Evolutionary conservation across 805 yeast species (phyloP), one percentile per base, ranked within the genome.

Genomic region (Geotrichum ghanense): DNA sequence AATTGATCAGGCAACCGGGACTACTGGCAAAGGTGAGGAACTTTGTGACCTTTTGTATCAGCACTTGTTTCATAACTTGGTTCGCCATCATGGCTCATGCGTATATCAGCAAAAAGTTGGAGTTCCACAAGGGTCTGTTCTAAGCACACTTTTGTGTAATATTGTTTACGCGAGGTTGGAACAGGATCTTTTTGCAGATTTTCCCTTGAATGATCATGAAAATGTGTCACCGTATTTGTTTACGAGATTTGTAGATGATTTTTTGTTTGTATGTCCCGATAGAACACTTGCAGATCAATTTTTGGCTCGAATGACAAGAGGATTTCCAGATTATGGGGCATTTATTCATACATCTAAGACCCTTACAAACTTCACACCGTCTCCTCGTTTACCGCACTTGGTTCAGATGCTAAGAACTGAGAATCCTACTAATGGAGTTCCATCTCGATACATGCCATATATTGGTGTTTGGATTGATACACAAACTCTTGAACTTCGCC

Each of bases 201-300:
- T n/a, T n/a, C n/a, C n/a, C n/a, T n/a, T n/a, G n/a, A n/a, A n/a
- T n/a, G 52, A 5, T 56, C 21, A 40, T 57, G 35, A 35, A 59
- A n/a, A 27, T 50, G 61, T 2, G 22, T 17, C 42, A 39, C 23
- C 62, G 72, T 14, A 49, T 72, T 2, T 58, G 86, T 2, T 48
- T 86, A 5, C 64, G 96, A 45, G 61, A 85, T 19, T 31, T 12
- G 95, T 87, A 0, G 97, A 89, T 63, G 97, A 89, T 59, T 89
- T 89, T 56, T 58, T 89, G 22, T 68, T 86, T n/a, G 62, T 89
- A 0, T 73, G 92, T 0, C 67, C 77, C 0, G 58, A 68, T 27
- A 22, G 54, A 9, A 45, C 48, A 0, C 55, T 59, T 9, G 69
- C 78, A 0, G 39, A 48, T 1, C 47, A 46, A 2, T 59, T 72